A percentile compares a stretch with the other conserved stretches of the same genome.
Conservation (phyloP, 2,329 filamentous ascomycete genomes). For the Microdochium nivale region DNA sequence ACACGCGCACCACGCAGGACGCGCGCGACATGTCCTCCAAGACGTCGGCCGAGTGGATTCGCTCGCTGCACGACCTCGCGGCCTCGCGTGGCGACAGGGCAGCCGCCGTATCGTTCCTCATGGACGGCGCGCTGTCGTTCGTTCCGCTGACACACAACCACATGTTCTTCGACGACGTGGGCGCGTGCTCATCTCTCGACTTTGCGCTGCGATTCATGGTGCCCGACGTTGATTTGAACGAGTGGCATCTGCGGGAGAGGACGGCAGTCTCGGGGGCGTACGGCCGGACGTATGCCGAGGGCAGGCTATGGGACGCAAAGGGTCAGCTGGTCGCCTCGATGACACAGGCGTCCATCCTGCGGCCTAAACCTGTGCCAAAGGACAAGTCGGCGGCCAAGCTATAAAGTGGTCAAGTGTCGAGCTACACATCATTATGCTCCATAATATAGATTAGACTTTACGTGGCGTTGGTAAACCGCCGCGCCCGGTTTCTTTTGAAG, state of each 20-base stretch:
- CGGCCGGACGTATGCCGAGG: conserved; percentile 35
- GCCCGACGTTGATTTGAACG: conserved; percentile 24
- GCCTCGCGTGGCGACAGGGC: conserved; percentile 14
- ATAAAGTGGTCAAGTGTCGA: not conserved
- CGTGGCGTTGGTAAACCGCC: too few relatives aligned
- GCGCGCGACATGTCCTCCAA: conserved; percentile 24
- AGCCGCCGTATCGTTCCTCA: conserved; percentile 29
- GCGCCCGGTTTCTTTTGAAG: too few relatives aligned
- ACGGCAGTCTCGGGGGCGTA: conserved; percentile 24
- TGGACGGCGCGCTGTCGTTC: conserved; percentile 35
- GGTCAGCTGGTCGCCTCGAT: conserved; percentile 37
- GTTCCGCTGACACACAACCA: conserved; percentile 31
- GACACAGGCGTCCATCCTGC: conserved; percentile 35
- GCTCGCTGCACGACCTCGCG: not conserved
- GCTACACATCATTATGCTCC: not conserved
- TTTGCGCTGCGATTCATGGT: conserved; percentile 37
- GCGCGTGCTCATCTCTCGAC: conserved; percentile 35
- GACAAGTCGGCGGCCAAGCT: not conserved
- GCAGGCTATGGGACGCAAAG: conserved; percentile 31
- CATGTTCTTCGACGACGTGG: conserved; percentile 32
- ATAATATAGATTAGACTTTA: too few relatives aligned
- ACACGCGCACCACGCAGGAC: conserved; percentile 23
- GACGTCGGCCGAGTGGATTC: conserved; percentile 30
- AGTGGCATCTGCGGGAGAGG: conserved; percentile 35
- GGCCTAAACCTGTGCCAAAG: conserved; percentile 8